Base-by-base conservation (phyloP, 208 protist species). In the Borovskyia barvae region DNA sequence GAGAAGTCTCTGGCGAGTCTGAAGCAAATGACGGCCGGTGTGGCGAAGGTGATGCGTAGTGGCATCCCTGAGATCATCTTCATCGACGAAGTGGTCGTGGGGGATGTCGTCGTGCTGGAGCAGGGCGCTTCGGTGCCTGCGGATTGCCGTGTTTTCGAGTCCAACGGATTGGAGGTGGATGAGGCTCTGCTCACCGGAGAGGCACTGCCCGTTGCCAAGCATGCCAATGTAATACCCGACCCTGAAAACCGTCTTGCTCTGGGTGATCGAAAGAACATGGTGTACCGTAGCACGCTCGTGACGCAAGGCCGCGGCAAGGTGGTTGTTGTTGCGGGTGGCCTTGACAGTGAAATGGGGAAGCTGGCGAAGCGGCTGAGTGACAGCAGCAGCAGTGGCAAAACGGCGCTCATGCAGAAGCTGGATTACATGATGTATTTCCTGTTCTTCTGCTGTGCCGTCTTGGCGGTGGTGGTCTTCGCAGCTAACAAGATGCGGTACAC, bases 121-220 rank as follows among this genome's bases (percentile, higher is more conserved):
- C 74, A 88, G 40, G 98, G 97, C 41, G 82, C 97, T 61, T 82
- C 80, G 12, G 65, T 99, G 12, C 85, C 92, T 25, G 97, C 96
- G 20, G 98, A 99, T 77, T 97, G 95, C 58, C 63, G 99, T 28
- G 59, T 98, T 30, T 72, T 99, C 35, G 78, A 93, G 20, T 85
- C 60, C 11, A 92, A 87, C 54, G 73, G 72, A n/a, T 54, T 94
- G 17, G 80, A 93, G 61, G 73, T 93, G 33, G 96, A 98, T 59
- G 95, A 98, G 61, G 90, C 92, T 9, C 72, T 91, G 20, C 73
- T 98, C 50, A 99, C 97, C 15, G 97, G 96, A 19, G 94, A 98
- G 73, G 85, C 85, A 20, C 39, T 95, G 26, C 83, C 87, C 24
- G 82, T 93, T 12, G 41, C 79, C 28, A 93, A 96, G 66, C 85